Evolutionary conservation across 2,329 filamentous ascomycete species (phyloP).

Genomic region (Xylariaceae sp.): DNA sequence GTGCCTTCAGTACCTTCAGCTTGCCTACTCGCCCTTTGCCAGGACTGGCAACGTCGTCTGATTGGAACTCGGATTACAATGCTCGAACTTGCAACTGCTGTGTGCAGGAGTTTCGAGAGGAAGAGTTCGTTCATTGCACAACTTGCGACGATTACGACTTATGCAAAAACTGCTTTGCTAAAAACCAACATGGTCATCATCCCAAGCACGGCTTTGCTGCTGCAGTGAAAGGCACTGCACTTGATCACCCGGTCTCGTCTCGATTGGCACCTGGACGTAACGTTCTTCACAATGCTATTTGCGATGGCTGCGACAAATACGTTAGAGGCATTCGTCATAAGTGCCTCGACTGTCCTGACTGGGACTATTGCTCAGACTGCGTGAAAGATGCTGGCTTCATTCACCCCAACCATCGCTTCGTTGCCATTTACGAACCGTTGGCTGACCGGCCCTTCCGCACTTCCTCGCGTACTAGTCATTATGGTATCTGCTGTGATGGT

Average conservation of each 20-base stretch:
- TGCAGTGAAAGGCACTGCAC: constrained; percentile 66
- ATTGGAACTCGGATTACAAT: constrained; percentile 25
- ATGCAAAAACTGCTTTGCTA: constrained; percentile 80
- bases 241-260: constrained; percentile 67
- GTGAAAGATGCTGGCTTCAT: constrained; percentile 68
- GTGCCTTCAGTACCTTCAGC: constrained; percentile 13
- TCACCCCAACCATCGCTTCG: constrained; percentile 88
- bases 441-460: constrained; percentile 48
- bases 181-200: constrained; percentile 85
- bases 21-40: constrained; percentile 32
- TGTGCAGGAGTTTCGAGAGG: constrained; percentile 73
- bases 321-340: constrained; percentile 94
- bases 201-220: constrained; percentile 82
- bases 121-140: constrained; percentile 83
- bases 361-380: constrained; percentile 90
- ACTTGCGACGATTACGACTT: constrained; percentile 91
- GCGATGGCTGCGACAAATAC: constrained; percentile 90
- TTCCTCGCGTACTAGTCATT: constrained; percentile 64
- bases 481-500: constrained; percentile 93
- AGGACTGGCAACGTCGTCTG: background rate
- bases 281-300: constrained; percentile 84
- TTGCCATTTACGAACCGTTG: constrained; percentile 80
- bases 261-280: constrained; percentile 83
- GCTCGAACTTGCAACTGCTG: constrained; percentile 73
- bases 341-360: constrained; percentile 95